Conservation (phyloP, 2,329 filamentous ascomycete species). For the Conoideocrella luteorostrata region DNA sequence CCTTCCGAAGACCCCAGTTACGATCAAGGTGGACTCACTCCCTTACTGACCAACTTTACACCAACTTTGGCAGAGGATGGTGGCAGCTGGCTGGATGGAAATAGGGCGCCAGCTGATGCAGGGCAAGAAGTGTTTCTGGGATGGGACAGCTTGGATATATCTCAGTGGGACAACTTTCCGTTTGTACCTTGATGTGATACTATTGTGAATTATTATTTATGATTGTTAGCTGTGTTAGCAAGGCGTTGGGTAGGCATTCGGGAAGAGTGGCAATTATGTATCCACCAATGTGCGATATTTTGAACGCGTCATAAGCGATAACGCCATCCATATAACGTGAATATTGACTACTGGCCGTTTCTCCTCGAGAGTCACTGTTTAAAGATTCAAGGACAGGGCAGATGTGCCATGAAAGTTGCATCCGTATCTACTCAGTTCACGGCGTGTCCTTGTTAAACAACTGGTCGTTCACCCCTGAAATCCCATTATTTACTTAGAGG, state of each 20-base stretch:
- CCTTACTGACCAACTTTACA: neutral
- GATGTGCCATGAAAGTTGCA: too few species aligned
- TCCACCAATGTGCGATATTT: too few species aligned
- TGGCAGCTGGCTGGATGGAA: constrained; percentile 8
- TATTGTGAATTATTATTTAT: neutral
- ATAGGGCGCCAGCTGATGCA: constrained; percentile 3
- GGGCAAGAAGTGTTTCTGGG: constrained; percentile 16
- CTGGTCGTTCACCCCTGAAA: too few species aligned
- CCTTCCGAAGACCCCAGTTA: neutral
- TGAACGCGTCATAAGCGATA: too few species aligned
- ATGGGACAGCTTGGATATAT: constrained; percentile 24
- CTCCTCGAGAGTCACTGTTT: too few species aligned
- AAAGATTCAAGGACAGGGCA: too few species aligned
- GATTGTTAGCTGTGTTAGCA: neutral
- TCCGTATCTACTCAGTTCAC: too few species aligned
- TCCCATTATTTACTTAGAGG: too few species aligned
- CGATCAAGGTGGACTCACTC: neutral
- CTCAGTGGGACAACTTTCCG: constrained; percentile 27
- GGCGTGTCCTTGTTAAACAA: too few species aligned
- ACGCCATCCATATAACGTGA: too few species aligned
- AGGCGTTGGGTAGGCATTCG: neutral
- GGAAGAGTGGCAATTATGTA: too few species aligned
- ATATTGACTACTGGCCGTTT: too few species aligned
- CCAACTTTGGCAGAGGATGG: constrained; percentile 5
- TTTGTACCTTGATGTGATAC: constrained; percentile 7